phyloP scores from a whole-genome alignment of 2,329 filamentous ascomycete species.

The Coniella vitis region DNA sequence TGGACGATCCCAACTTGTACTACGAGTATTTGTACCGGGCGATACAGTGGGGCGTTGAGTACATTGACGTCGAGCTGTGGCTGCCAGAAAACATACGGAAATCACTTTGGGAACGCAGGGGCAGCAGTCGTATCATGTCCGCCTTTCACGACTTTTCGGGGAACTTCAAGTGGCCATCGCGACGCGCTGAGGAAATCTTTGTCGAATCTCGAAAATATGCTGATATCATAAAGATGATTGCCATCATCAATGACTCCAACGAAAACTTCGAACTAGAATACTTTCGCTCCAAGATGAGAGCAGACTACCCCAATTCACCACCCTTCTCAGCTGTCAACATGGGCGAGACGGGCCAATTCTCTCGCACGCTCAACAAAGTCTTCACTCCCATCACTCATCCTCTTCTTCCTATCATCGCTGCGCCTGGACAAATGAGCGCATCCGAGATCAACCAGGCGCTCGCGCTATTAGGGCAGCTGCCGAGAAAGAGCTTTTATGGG shows the following conservation, averaged over 20 bases:
- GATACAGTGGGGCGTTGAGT: slow-evolving; percentile 84
- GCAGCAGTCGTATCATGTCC: slow-evolving; percentile 81
- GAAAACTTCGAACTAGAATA: slow-evolving; percentile 89
- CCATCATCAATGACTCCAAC: slow-evolving; percentile 71
- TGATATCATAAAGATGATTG: slow-evolving; percentile 88
- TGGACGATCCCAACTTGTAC: slow-evolving; percentile 69
- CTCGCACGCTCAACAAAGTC: slow-evolving; percentile 74
- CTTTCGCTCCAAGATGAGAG: slow-evolving; percentile 70
- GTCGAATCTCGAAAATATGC: slow-evolving; percentile 65
- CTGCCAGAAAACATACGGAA: slow-evolving; percentile 69
- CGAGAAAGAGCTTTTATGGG: slow-evolving; percentile 73
- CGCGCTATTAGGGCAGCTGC: slow-evolving; percentile 71
- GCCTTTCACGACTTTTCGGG: slow-evolving; percentile 87
- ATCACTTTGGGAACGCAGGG: slow-evolving; percentile 60
- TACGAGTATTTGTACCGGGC: slow-evolving; percentile 76
- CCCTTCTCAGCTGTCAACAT: slow-evolving; percentile 81
- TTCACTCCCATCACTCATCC: slow-evolving; percentile 87
- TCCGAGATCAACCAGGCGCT: slow-evolving; percentile 78
- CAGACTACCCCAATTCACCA: slow-evolving; percentile 60
- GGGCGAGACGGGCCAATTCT: slow-evolving; percentile 80
- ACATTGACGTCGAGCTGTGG: slow-evolving; percentile 85
- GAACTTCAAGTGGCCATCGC: slow-evolving; percentile 74
- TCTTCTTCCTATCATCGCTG: slow-evolving; percentile 73
- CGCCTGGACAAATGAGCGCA: slow-evolving; percentile 77
- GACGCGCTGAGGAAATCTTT: slow-evolving; percentile 66